phyloP scores from a whole-genome alignment of 352 stramenopile genomes.

The Globisporangium recalcitrans region DNA sequence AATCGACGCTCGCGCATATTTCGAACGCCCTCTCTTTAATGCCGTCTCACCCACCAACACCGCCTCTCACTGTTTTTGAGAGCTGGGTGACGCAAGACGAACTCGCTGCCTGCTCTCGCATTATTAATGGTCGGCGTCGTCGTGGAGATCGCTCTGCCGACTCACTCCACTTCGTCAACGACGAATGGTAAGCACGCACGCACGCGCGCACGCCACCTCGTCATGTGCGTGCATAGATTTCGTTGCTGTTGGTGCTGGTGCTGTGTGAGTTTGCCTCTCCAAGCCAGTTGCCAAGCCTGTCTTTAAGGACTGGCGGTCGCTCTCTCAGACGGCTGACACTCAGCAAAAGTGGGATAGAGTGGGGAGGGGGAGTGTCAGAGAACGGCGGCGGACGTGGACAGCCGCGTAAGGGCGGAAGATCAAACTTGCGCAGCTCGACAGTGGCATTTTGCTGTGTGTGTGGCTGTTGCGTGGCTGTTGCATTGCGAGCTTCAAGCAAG shows the following conservation, averaged over 20 bases:
- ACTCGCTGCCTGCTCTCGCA: background rate
- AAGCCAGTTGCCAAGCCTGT: background rate
- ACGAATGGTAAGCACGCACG: constrained; percentile 1
- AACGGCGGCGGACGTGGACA: constrained; percentile 1
- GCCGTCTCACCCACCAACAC: background rate
- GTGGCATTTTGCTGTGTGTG: background rate
- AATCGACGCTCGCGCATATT: no score
- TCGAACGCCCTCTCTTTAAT: constrained; percentile 7
- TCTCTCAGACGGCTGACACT: background rate
- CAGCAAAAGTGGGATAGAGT: constrained; percentile 8
- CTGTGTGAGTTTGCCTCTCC: background rate
- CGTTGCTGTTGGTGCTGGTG: no score
- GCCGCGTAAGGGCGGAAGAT: constrained; percentile 12
- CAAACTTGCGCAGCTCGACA: background rate
- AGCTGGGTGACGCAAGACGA: background rate
- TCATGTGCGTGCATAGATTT: background rate
- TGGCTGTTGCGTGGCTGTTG: background rate
- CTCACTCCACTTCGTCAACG: background rate
- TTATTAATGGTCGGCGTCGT: background rate
- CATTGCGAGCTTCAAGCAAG: background rate
- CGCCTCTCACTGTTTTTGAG: background rate
- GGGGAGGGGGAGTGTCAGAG: background rate
- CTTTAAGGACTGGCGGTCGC: background rate
- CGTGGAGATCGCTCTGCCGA: background rate
- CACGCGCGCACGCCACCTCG: background rate